A percentile compares a stretch with the other conserved stretches of the same genome.
Conservation (phyloP, 805 yeast species). For the Candida sphagnicola region DNA sequence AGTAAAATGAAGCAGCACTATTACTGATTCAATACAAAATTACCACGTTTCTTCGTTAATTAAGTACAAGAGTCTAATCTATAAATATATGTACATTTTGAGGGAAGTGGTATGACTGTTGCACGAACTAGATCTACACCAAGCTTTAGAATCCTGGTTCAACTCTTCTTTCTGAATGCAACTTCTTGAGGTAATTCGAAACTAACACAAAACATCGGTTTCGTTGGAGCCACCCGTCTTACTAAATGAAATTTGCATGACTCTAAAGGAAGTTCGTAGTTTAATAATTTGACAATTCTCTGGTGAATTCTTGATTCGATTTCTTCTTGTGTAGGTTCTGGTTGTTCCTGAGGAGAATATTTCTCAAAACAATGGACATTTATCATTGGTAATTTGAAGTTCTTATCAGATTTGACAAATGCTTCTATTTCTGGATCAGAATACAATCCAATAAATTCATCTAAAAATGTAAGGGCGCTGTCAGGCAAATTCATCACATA, state of each 20-base stretch:
- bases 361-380: slow-evolving; percentile 94
- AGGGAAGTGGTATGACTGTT: too few species aligned
- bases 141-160: too few species aligned
- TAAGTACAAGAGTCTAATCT: not conserved
- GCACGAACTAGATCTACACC: too few species aligned
- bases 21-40: not conserved
- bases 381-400: slow-evolving; percentile 63
- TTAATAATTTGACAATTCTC: slow-evolving; percentile 39
- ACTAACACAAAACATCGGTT: slow-evolving; percentile 90
- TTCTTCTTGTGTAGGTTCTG: slow-evolving; percentile 67
- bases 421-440: slow-evolving; percentile 34
- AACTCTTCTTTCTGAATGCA: slow-evolving; percentile 39
- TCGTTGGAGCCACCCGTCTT: slow-evolving; percentile 93
- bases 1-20: too few species aligned
- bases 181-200: slow-evolving; percentile 68
- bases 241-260: slow-evolving; percentile 71
- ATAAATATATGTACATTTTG: not conserved
- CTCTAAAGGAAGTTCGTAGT: slow-evolving; percentile 45
- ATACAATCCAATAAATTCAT: slow-evolving; percentile 74
- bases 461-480: slow-evolving; percentile 78
- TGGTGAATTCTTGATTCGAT: slow-evolving; percentile 64
- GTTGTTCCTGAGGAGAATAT: slow-evolving; percentile 61
- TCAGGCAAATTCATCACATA: slow-evolving; percentile 97
- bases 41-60: not conserved
- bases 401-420: slow-evolving; percentile 32